Evolutionary conservation across 495 filamentous ascomycete genomes (phyloP), one percentile per base, ranked within the genome.

Genomic region (Hypomontagnella monticulosa): DNA sequence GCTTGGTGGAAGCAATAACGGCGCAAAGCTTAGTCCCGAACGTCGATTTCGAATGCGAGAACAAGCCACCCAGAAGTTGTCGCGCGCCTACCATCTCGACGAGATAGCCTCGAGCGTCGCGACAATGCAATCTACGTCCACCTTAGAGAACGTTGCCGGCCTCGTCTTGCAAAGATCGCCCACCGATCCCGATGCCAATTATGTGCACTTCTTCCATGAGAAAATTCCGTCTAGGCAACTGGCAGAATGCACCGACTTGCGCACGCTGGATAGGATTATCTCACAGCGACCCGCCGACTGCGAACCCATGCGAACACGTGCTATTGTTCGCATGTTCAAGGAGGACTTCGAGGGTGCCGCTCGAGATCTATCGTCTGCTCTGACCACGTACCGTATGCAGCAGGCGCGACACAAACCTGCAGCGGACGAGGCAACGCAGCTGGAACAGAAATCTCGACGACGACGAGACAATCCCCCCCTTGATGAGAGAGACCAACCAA

Each of bases 201-300:
- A 93, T 61, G 91, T 93, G 3, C 89, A 93, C 66, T 93, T 93
- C 75, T 93, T 93, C 72, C 91, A 93, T 75, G 91, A 93, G 70
- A 93, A 93, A 80, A 93, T 93, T 37, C 91, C 91, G 1, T 88
- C 85, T 10, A 79, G 91, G 20, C 88, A 90, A 76, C 81, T 93
- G 63, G 90, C 87, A 46, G 85, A 92, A 67, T 90, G 81, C 72
- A 93, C 91, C 4, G 85, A 83, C 38, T 76, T 93, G 20, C 74
- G 80, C 41, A 80, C 84, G 1, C 74, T 93, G 60, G 80, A 91
- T 75, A 83, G 90, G 44, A 83, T 92, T 41, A 88, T 91, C 41
- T 75, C 76, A 11, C 83, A 85, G 27, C 74, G 83, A 11, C 87
- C 89, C 9, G 78, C 72, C 15, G 87, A 92, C 46, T 85, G 81